phyloP scores from a whole-genome alignment of 176 grass and related monocot species.

The Bromus sterilis region DNA sequence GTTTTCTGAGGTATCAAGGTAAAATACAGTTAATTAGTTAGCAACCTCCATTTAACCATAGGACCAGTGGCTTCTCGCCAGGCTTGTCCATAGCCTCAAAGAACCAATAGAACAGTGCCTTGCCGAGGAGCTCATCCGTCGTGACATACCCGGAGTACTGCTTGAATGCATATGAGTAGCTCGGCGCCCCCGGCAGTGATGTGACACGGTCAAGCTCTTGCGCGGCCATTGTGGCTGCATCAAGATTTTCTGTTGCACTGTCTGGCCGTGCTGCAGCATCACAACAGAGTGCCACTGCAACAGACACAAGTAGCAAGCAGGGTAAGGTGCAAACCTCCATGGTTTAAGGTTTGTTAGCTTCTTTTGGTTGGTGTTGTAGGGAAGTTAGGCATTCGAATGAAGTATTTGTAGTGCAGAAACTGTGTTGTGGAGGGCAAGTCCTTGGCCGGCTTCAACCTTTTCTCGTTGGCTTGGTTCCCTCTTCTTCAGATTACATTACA shows the following conservation, averaged over 20 bases:
- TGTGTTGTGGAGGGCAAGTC: background rate
- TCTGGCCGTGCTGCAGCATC: background rate
- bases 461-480: background rate
- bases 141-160: constrained; percentile 54
- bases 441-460: background rate
- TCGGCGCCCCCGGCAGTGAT: constrained; percentile 37
- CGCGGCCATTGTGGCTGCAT: background rate
- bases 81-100: constrained; percentile 42
- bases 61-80: constrained; percentile 41
- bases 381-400: background rate
- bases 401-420: background rate
- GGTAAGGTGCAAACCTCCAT: background rate
- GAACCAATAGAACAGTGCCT: constrained; percentile 68
- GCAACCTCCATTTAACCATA: constrained; percentile 74
- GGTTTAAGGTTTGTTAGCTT: background rate
- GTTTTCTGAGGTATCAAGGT: background rate
- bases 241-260: background rate
- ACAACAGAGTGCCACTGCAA: background rate
- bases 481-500: background rate
- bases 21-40: background rate
- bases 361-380: background rate
- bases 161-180: background rate
- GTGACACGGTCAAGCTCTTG: constrained; percentile 38
- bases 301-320: background rate
- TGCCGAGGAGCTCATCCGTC: constrained; percentile 36